Evolutionary conservation across 2,329 filamentous ascomycete genomes (phyloP).

Genomic region (Penicillium sp.): DNA sequence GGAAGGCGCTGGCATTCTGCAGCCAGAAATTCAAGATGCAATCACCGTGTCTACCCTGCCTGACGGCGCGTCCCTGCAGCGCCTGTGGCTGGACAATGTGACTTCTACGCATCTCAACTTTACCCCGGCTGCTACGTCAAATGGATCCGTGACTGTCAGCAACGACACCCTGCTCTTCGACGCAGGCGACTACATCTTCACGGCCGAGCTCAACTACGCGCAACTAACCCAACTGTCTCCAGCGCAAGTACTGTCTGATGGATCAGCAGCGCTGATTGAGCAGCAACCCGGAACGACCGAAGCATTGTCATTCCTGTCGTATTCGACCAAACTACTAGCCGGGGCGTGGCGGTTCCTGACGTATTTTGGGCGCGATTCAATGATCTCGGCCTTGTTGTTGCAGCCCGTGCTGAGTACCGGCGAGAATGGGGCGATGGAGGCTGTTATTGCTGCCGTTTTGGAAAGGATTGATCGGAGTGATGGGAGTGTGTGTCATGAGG

Average conservation of each 20-base stretch:
- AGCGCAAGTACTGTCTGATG: slow-evolving; percentile 47
- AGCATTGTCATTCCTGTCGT: slow-evolving; percentile 61
- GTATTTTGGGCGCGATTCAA: slow-evolving; percentile 64
- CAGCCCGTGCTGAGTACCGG: slow-evolving; percentile 56
- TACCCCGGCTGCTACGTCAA: slow-evolving; percentile 28
- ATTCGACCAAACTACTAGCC: slow-evolving; percentile 59
- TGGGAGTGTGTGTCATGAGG: slow-evolving; percentile 61
- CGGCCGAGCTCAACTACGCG: slow-evolving; percentile 59
- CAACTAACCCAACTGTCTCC: slow-evolving; percentile 55
- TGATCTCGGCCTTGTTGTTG: slow-evolving; percentile 58
- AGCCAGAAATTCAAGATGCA: slow-evolving; percentile 53
- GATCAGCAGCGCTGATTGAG: slow-evolving; percentile 44
- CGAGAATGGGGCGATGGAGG: slow-evolving; percentile 55
- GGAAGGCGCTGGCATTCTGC: slow-evolving; percentile 54
- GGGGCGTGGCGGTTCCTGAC: slow-evolving; percentile 65
- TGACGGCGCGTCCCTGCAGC: slow-evolving; percentile 45
- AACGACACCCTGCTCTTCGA: slow-evolving; percentile 39
- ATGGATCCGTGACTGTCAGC: slow-evolving; percentile 35
- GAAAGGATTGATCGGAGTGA: slow-evolving; percentile 59
- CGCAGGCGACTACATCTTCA: slow-evolving; percentile 55
- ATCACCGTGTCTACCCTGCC: slow-evolving; percentile 40
- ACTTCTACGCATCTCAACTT: slow-evolving; percentile 56
- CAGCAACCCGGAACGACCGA: slow-evolving; percentile 46
- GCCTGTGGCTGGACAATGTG: slow-evolving; percentile 60
- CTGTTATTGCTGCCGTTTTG: slow-evolving; percentile 57